A percentile compares a stretch with the other conserved stretches of the same genome.
These are phyloP conservation scores for Umbelopsis vinacea DNA, from an alignment of 192 early-diverging fungal genomes.

Conservation along the genomic window DNA sequence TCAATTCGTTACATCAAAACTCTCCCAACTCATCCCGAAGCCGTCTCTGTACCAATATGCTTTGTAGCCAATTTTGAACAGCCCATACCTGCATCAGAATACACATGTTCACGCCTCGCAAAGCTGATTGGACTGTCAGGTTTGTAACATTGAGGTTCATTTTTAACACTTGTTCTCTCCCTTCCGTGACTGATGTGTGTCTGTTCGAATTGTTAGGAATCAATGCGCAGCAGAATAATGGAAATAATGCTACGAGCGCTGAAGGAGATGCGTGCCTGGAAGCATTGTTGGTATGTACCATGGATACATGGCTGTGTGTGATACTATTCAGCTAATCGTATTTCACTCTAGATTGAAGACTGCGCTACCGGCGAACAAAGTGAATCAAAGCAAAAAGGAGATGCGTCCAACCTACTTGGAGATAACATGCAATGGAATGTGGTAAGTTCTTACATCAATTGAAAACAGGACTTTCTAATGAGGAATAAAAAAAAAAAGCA, in stretches of 20 bases:
- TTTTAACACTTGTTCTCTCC: too few species aligned
- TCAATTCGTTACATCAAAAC: constrained; percentile 31
- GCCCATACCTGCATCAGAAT: constrained; percentile 34
- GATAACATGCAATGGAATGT: background rate
- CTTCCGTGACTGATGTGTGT: too few species aligned
- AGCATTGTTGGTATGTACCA: background rate
- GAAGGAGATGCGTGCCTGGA: constrained; percentile 1
- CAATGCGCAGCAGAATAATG: background rate
- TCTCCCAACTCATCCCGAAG: constrained; percentile 20
- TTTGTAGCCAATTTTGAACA: constrained; percentile 34
- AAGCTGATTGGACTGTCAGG: background rate
- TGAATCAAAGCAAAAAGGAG: background rate
- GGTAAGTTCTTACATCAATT: background rate
- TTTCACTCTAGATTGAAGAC: background rate
- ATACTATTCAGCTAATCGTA: background rate
- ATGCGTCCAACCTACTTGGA: background rate
- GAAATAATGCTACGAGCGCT: background rate
- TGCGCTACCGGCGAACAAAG: background rate
- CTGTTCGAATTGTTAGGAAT: background rate
- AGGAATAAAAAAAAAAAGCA: too few species aligned
- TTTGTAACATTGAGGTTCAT: background rate
- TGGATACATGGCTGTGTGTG: background rate
- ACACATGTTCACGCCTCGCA: background rate
- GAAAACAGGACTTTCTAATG: too few species aligned
- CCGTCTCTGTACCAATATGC: constrained; percentile 26